Percentiles rank a stretch among this genome's conserved stretches.
These are phyloP conservation scores for Aspergillus sclerotioniger DNA, from an alignment of 495 filamentous ascomycete species.

Conservation along the genomic window DNA sequence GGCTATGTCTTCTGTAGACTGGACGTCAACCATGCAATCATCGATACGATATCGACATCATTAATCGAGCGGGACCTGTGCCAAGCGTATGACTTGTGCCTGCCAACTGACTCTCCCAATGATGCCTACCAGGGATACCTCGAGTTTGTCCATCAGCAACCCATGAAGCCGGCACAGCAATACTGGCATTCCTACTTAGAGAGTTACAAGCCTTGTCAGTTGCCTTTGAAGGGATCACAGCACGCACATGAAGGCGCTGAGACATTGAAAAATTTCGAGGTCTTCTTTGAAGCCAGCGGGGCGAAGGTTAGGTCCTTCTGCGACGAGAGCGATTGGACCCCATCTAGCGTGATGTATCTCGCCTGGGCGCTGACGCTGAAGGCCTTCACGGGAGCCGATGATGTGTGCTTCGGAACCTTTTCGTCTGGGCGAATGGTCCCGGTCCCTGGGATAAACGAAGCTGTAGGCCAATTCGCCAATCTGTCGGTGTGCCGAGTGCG, in stretches of 20 bases:
- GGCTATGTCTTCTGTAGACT: slow-evolving; percentile 36
- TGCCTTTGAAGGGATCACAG: slow-evolving; percentile 27
- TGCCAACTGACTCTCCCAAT: slow-evolving; percentile 22
- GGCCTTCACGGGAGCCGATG: slow-evolving; percentile 38
- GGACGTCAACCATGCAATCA: slow-evolving; percentile 46
- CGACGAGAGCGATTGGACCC: slow-evolving; percentile 31
- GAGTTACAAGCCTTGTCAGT: slow-evolving; percentile 40
- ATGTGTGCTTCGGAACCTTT: slow-evolving; percentile 44
- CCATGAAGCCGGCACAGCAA: slow-evolving; percentile 27
- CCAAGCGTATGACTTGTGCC: slow-evolving; percentile 32
- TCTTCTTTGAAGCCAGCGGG: slow-evolving; percentile 14
- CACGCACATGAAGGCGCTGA: not conserved
- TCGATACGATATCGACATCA: slow-evolving; percentile 32
- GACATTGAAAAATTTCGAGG: slow-evolving; percentile 1
- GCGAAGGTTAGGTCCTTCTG: slow-evolving; percentile 29
- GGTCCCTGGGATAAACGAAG: slow-evolving; percentile 26
- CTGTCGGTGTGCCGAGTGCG: slow-evolving; percentile 37
- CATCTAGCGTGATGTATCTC: slow-evolving; percentile 28
- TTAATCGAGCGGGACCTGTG: slow-evolving; percentile 30
- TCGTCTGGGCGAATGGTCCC: slow-evolving; percentile 27
- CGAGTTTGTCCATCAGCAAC: slow-evolving; percentile 28
- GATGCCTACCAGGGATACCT: slow-evolving; percentile 31
- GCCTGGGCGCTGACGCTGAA: slow-evolving; percentile 43
- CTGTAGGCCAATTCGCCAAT: slow-evolving; percentile 36
- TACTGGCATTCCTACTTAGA: slow-evolving; percentile 46